Conservation (phyloP, 345 rosid species). For the Chamaenerion angustifolium region DNA sequence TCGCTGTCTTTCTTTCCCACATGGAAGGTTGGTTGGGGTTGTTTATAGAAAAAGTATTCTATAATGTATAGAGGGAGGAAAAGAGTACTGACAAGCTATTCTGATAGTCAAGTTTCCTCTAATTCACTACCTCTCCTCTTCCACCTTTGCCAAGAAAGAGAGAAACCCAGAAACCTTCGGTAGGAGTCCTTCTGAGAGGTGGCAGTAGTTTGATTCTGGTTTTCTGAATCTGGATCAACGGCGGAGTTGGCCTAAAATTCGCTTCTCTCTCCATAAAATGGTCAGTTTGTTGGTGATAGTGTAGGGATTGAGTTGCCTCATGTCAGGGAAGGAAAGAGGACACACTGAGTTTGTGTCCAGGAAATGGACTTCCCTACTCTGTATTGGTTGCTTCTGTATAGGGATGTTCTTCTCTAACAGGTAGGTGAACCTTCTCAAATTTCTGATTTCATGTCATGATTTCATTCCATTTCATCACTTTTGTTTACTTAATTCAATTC, state of each 20-base stretch:
- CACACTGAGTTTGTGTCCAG: slow-evolving; percentile 38
- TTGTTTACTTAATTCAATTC: too few species aligned
- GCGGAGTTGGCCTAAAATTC: slow-evolving; percentile 3
- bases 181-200: background rate
- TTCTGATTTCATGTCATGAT: too few species aligned
- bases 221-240: slow-evolving; percentile 28
- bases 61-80: background rate
- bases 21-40: background rate
- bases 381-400: slow-evolving; percentile 81
- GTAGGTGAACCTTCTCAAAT: slow-evolving; percentile 17
- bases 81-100: background rate
- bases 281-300: slow-evolving; percentile 14
- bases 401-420: slow-evolving; percentile 83
- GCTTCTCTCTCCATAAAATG: slow-evolving; percentile 7
- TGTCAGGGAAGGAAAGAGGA: slow-evolving; percentile 52
- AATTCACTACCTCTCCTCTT: too few species aligned
- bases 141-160: background rate
- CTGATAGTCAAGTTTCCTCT: slow-evolving; percentile 1
- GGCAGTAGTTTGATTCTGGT: slow-evolving; percentile 8
- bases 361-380: slow-evolving; percentile 75
- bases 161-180: slow-evolving; percentile 4
- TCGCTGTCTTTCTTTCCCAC: background rate
- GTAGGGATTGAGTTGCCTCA: slow-evolving; percentile 16
- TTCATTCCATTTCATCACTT: too few species aligned
- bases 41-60: background rate